Evolutionary conservation across 2,329 filamentous ascomycete species (phyloP), one percentile per base, ranked within the genome.

Genomic region (Cadophora sp.): DNA sequence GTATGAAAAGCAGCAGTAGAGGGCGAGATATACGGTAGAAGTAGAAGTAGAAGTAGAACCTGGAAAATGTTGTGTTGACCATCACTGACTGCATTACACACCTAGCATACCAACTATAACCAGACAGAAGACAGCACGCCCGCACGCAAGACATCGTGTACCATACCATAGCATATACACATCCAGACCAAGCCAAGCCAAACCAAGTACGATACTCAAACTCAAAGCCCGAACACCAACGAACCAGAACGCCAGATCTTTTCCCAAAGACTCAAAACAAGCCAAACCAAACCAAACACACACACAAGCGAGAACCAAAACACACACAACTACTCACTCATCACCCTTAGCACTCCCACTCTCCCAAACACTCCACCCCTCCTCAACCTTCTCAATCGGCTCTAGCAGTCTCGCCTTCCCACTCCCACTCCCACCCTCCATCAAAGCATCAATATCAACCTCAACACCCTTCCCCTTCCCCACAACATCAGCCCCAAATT

Each of bases 341-440:
- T 74, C 89, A 58, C 87, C 89, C 70, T 87, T 86, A 30, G 85
- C 84, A 77, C 88, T 91, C 30, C 83, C 84, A 74, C 89, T 91
- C 78, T 92, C 90, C 89, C 89, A 92, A 18, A 92, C 82, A 73
- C 91, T 88, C 73, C 92, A 87, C 75, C 79, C 83, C 72, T 88
- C 85, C 48, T 83, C 86, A 0, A 85, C 84, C 56, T 85, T 87
- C 62, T 89, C 85, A 5, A 89, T 81, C 0, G 85, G 83, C 64
- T 84, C 78, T 16, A 89, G 77, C 2, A 85, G 73, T 1, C 83
- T 81, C 2, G 84, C 84, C 61, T 81, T 79, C 30, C 80, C 78
- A 39, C 36, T 39, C 36, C 7, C 36, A 39, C 36, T 39, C 5
- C 80, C 77, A 20, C 81, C 75, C 71, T 78, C 69, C 73, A 81